Evolutionary conservation across 495 filamentous ascomycete genomes (phyloP).

Genomic region (Tuber microsphaerosporum): DNA sequence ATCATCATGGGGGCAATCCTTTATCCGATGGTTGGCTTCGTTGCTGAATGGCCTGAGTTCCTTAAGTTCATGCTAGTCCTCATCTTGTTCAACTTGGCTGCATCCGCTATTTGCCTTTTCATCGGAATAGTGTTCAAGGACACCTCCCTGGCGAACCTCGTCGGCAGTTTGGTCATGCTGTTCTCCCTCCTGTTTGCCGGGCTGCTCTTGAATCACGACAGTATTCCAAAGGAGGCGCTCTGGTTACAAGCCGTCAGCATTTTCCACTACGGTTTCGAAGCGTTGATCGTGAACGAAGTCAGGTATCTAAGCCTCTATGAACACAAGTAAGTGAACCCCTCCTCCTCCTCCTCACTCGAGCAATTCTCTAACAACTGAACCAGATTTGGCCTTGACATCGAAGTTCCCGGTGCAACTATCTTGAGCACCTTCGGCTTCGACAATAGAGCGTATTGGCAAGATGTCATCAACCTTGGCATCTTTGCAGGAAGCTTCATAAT

Average conservation of each 20-base stretch:
- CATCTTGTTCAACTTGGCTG: conserved; percentile 91
- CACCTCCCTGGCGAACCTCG: conserved; percentile 83
- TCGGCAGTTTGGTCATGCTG: conserved; percentile 93
- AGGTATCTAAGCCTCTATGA: conserved; percentile 82
- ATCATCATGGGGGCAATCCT: conserved; percentile 95
- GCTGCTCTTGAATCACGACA: conserved; percentile 85
- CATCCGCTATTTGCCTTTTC: conserved; percentile 86
- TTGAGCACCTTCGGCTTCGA: conserved; percentile 89
- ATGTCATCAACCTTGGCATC: conserved; percentile 71
- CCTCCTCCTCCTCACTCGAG: not conserved
- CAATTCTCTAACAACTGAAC: conserved; percentile 23
- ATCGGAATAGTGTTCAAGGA: conserved; percentile 94
- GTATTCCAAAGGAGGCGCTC: conserved; percentile 69
- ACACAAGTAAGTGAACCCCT: conserved; percentile 58
- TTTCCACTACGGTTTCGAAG: conserved; percentile 95
- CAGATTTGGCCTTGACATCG: conserved; percentile 72
- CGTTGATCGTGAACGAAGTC: conserved; percentile 95
- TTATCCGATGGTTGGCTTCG: conserved; percentile 96
- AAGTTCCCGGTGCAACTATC: conserved; percentile 90
- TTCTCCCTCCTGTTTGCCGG: conserved; percentile 94
- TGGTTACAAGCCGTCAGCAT: conserved; percentile 97
- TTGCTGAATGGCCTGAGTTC: conserved; percentile 75
- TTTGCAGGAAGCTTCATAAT: conserved; percentile 80
- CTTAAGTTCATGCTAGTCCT: conserved; percentile 84
- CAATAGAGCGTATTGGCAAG: conserved; percentile 71